Evolutionary conservation across 1,284 basidiomycete species (phyloP).

Genomic region (Athelia sp.): DNA sequence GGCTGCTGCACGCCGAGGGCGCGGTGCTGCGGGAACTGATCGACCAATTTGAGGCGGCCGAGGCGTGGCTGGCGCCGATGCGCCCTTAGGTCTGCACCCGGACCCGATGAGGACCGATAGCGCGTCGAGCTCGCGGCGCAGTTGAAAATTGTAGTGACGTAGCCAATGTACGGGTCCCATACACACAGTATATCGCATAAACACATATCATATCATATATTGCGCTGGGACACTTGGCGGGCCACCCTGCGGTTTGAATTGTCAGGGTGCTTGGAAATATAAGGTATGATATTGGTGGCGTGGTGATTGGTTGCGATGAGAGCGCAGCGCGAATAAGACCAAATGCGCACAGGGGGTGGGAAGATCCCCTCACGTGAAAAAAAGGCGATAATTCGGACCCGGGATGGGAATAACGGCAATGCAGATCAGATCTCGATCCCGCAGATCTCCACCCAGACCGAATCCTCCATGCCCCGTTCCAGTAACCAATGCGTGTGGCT

Average conservation of each 20-base stretch:
- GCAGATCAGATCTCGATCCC: neutral
- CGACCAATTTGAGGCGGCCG: constrained; percentile 92
- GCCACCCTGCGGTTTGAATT: neutral
- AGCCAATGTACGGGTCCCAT: no score
- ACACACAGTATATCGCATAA: no score
- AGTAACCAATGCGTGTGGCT: neutral
- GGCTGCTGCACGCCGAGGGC: constrained; percentile 80
- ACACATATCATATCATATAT: no score
- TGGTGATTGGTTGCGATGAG: no score
- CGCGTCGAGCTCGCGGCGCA: neutral
- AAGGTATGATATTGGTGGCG: constrained; percentile 9
- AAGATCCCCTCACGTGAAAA: neutral
- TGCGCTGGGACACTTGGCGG: no score
- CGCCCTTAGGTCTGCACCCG: constrained; percentile 50
- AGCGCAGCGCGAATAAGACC: no score
- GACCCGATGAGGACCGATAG: neutral
- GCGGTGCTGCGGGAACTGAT: constrained; percentile 79
- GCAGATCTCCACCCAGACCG: neutral
- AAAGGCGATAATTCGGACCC: neutral
- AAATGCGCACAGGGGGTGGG: neutral
- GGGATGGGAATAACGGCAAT: neutral
- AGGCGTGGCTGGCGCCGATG: constrained; percentile 91
- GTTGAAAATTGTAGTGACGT: neutral
- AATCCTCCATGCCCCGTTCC: neutral
- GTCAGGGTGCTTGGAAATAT: constrained; percentile 10